These are phyloP conservation scores for Neurospora sp. DNA, from an alignment of 495 filamentous ascomycete genomes.

Conservation along the genomic window DNA sequence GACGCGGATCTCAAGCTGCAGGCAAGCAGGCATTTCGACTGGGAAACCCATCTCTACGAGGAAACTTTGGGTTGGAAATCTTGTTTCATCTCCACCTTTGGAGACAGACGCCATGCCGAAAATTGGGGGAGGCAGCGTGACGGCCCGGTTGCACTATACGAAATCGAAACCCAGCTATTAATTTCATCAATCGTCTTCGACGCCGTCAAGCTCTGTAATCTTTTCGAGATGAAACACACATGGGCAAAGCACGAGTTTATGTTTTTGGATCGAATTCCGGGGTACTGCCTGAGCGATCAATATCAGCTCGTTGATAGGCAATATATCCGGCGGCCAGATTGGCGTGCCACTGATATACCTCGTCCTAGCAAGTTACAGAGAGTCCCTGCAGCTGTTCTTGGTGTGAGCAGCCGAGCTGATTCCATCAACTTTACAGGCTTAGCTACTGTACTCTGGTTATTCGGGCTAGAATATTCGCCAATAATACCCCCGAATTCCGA, in stretches of 20 bases:
- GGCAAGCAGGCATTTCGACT: background rate
- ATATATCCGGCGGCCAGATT: background rate
- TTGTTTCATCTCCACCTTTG: background rate
- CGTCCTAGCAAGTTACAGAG: background rate
- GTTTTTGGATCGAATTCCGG: background rate
- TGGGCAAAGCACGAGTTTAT: background rate
- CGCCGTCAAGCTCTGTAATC: background rate
- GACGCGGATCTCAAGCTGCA: background rate
- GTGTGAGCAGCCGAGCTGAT: background rate
- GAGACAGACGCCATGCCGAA: background rate
- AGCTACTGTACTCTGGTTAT: no score
- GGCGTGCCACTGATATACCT: background rate
- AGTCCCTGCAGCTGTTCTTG: rapidly evolving
- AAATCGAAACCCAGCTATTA: background rate
- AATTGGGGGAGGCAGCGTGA: background rate
- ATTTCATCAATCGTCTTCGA: background rate
- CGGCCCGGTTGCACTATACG: background rate
- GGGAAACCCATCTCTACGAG: background rate
- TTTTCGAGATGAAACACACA: background rate
- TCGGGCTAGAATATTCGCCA: no score
- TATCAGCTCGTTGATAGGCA: background rate
- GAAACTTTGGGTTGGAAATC: background rate
- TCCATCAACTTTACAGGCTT: background rate
- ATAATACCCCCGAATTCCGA: background rate
- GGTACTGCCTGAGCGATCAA: rapidly evolving